phyloP scores from a whole-genome alignment of 495 filamentous ascomycete genomes.

The Thozetella sp. region DNA sequence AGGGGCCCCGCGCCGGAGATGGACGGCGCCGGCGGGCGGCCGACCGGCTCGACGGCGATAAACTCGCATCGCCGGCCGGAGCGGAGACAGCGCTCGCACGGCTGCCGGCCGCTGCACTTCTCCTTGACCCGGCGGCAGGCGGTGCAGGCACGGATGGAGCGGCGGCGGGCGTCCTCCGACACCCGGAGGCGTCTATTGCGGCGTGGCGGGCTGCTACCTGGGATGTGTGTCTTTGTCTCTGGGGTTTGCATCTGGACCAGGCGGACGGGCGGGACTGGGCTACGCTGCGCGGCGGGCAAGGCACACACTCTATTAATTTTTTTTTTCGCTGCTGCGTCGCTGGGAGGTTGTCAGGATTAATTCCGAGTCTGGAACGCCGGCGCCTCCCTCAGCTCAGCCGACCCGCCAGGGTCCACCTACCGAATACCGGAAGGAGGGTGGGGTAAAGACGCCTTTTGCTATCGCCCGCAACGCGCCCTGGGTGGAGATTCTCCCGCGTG shows the following conservation, averaged over 20 bases:
- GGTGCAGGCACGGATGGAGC: conserved; percentile 2
- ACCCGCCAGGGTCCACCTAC: neutral
- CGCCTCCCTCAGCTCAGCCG: neutral
- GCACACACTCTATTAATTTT: too few relatives aligned
- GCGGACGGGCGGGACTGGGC: too few relatives aligned
- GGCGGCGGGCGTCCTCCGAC: neutral
- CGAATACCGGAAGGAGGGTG: neutral
- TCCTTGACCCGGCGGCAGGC: conserved; percentile 10
- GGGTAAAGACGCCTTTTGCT: neutral
- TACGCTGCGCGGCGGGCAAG: too few relatives aligned
- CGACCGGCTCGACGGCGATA: conserved; percentile 32
- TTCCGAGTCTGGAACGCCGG: neutral
- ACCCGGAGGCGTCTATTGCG: neutral
- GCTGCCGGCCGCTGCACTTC: conserved; percentile 52
- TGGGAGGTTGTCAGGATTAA: neutral
- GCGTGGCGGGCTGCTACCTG: conserved; percentile 1
- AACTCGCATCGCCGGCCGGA: conserved; percentile 52
- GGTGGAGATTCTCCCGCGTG: too few relatives aligned
- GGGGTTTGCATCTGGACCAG: neutral
- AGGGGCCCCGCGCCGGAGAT: conserved; percentile 36
- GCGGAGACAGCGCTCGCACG: conserved; percentile 48
- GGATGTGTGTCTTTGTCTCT: neutral
- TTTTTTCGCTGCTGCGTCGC: too few relatives aligned
- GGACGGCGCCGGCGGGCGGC: conserved; percentile 35
- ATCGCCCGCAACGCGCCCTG: too few relatives aligned